Conservation (phyloP, 192 early-diverging fungal species). For the Kappamyces sp. region DNA sequence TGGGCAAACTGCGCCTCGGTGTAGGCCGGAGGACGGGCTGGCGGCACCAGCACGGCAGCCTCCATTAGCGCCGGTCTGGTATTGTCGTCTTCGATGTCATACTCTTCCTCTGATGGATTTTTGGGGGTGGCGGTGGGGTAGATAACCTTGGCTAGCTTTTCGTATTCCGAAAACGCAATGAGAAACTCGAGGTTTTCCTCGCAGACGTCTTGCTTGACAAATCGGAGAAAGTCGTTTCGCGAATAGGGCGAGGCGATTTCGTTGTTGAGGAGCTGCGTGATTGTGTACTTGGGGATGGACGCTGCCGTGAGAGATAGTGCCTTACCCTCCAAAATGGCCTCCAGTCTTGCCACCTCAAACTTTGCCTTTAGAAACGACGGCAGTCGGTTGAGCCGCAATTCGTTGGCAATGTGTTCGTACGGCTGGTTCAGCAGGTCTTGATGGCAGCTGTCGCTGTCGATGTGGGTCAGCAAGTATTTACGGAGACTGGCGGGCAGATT, state of each 20-base stretch:
- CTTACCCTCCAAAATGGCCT: neutral
- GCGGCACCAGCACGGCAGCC: no score
- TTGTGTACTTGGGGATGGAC: neutral
- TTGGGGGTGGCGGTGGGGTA: conserved; percentile 1
- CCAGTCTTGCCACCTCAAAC: neutral
- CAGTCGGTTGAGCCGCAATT: neutral
- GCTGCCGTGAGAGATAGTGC: no score
- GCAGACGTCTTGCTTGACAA: conserved; percentile 9
- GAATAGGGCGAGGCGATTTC: conserved; percentile 5
- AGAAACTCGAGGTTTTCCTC: conserved; percentile 15
- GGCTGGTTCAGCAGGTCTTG: conserved; percentile 2
- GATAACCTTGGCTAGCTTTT: neutral
- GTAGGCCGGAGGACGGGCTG: no score
- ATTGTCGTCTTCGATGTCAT: no score
- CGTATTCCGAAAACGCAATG: neutral
- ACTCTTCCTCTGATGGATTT: neutral
- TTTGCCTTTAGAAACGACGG: conserved; percentile 1
- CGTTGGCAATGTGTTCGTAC: conserved; percentile 12
- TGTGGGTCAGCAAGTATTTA: neutral
- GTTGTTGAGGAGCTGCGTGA: conserved; percentile 7
- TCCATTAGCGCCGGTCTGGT: no score
- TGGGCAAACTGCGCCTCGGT: no score
- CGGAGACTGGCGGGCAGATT: conserved; percentile 2
- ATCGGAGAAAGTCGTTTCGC: neutral
- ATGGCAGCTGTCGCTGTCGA: neutral